Base-by-base conservation (phyloP, 2,329 filamentous ascomycete genomes). In the Cladosporium sp. region DNA sequence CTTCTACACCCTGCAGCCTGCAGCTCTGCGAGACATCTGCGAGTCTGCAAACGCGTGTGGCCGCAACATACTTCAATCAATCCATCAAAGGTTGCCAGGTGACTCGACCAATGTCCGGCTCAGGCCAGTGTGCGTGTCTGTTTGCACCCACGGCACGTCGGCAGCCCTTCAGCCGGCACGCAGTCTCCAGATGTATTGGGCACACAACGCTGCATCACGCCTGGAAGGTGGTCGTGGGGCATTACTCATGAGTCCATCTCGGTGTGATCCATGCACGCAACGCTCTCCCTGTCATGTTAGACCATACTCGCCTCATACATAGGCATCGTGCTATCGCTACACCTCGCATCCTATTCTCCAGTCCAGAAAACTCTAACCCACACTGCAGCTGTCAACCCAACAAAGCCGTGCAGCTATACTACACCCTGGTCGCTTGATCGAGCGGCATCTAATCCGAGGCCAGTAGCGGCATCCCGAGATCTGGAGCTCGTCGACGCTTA, bases 401-500 rank as follows among this genome's bases (percentile, higher is more conserved):
- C 34, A 38, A 49, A 52, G 52, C 51, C 36, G 51, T 64, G 51
- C 61, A 21, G 55, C 61, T 52, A n/a, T 58, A 55, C 28, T 18
- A 34, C 52, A 58, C 55, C 55, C 55, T 28, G 32, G 55, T 41
- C 55, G 55, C 55, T 55, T 24, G 51, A 47, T 64, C 32, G 36
- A 64, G 61, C 61, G 47, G 47, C 47, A 55, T 41, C 32, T 38
- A 26, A 54, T n/a, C 60, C 60, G 28, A 54, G 49, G 32, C 26
- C 49, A 32, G 15, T 63, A 54, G 47, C 32, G 32, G 32, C 49
- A 54, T 54, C 32, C 32, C 60, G 47, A 54, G 47, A 54, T 63
- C 60, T 63, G 60, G 60, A 63, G 60, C 41, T 44, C 34, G n/a
- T 63, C 60, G 47, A 63, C 60, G 60, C 49, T 57, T 57, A 30